phyloP scores from a whole-genome alignment of 2,329 filamentous ascomycete species.

The Aureobasidium pullulans region DNA sequence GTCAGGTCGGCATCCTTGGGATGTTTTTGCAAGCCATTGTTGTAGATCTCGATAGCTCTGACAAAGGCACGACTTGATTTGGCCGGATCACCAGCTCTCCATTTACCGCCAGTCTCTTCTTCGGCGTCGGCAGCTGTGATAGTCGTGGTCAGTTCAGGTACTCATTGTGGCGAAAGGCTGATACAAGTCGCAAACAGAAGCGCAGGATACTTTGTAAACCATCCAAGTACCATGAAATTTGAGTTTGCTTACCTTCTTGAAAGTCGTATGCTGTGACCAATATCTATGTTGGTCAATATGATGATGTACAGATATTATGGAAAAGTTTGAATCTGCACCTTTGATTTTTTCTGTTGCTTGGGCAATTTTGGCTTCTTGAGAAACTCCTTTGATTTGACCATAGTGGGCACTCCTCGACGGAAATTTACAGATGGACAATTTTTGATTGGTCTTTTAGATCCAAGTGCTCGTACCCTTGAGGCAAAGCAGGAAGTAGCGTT shows the following conservation, averaged over 20 bases:
- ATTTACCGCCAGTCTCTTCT: constrained; percentile 68
- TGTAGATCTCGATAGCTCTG: constrained; percentile 59
- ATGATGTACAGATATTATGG: not conserved
- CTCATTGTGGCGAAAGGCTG: too few relatives aligned
- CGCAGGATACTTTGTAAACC: too few relatives aligned
- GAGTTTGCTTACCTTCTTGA: constrained; percentile 44
- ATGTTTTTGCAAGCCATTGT: constrained; percentile 53
- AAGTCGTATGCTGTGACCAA: constrained; percentile 61
- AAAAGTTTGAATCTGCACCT: not conserved
- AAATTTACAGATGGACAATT: not conserved
- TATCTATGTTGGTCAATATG: constrained; percentile 3
- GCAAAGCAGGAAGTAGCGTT: not conserved
- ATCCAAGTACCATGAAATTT: too few relatives aligned
- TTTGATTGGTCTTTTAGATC: not conserved
- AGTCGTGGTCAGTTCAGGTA: not conserved
- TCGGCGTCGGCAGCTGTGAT: constrained; percentile 52
- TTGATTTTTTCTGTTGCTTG: constrained; percentile 14
- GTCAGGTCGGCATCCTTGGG: constrained; percentile 61
- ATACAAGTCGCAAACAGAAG: not conserved
- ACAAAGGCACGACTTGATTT: constrained; percentile 58
- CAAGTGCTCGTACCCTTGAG: not conserved
- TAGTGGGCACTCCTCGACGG: not conserved
- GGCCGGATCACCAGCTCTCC: constrained; percentile 61
- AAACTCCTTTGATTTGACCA: constrained; percentile 12
- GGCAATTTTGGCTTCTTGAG: constrained; percentile 13